These are phyloP conservation scores for Avena insularis DNA, from an alignment of 176 grass and related monocot genomes.

Conservation along the genomic window DNA sequence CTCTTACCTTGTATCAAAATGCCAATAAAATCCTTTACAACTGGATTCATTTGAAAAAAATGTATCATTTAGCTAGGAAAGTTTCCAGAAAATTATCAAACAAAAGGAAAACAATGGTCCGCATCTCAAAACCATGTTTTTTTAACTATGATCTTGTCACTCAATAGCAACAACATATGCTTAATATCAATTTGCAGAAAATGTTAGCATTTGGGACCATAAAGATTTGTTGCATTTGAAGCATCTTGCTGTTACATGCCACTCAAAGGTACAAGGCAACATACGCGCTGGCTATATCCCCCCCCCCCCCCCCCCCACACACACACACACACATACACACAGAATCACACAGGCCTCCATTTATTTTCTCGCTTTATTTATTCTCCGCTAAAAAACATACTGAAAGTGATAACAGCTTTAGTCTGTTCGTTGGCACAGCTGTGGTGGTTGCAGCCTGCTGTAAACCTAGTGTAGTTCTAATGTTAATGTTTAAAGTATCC, in stretches of 20 bases:
- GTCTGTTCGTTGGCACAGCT: neutral
- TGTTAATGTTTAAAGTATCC: neutral
- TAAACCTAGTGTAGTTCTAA: neutral
- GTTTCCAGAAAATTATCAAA: neutral
- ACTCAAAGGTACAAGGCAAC: neutral
- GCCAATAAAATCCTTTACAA: neutral
- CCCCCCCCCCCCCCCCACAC: neutral
- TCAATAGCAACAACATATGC: neutral
- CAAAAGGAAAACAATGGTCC: neutral
- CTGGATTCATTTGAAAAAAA: neutral
- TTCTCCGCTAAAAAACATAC: neutral
- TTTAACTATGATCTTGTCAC: conserved; percentile 27
- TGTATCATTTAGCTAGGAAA: neutral
- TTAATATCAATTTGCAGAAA: neutral
- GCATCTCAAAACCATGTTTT: conserved; percentile 8
- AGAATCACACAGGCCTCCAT: neutral
- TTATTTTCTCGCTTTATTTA: neutral
- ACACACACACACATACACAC: neutral
- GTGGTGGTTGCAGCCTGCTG: neutral
- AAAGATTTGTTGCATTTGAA: neutral
- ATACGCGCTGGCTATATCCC: neutral
- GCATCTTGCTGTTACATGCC: neutral
- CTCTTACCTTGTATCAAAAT: neutral
- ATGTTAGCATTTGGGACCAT: neutral
- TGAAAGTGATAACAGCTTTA: neutral